Evolutionary conservation across 2,329 filamentous ascomycete genomes (phyloP), one percentile per base, ranked within the genome.

Genomic region (Fusarium staphyleae): DNA sequence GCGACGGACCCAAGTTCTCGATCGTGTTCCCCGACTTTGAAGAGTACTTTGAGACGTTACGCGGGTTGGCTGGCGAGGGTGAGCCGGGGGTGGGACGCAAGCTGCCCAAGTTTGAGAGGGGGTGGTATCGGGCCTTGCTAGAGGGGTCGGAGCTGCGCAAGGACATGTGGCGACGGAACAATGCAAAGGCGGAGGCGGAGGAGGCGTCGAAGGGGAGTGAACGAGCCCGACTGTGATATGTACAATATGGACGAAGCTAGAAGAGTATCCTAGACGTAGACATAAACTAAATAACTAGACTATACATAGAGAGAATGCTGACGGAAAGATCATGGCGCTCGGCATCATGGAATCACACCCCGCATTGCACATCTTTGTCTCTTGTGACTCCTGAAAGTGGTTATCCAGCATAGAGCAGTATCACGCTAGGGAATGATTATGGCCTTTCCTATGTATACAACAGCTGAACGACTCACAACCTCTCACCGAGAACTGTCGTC

Each of bases 11-110:
- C 0, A 76, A 74, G 3, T 88, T 88, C 57, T 76, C 78, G 0
- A 73, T 84, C 2, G 69, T 88, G 9, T 81, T 79, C 52, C 86
- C 86, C 0, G 79, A 87, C 24, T 88, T 88, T 65, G 81, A 86
- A 57, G 78, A 83, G 12, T 88, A 88, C 63, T 88, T 89, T 60
- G 83, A 88, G 67, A 74, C 72, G 1, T 55, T 86, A 13, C 75
- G 83, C 24, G 58, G 52, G 14, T 57, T 86, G 18, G 79, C 82
- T 2, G 81, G 82, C 0, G 75, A 79, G 35, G 74, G 74, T 0
- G 69, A 70, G 22, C 59, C 72, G 2, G 78, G 74, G 0, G 68
- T 74, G 14, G 81, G 81, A 2, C 73, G 81, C 34, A 65, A 63
- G 47, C 60, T 81, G 52, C 78, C 80, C 1, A 69, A 58, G 47